Evolutionary conservation across 2,329 filamentous ascomycete genomes (phyloP).

Genomic region (Pyrenochaeta sp.): DNA sequence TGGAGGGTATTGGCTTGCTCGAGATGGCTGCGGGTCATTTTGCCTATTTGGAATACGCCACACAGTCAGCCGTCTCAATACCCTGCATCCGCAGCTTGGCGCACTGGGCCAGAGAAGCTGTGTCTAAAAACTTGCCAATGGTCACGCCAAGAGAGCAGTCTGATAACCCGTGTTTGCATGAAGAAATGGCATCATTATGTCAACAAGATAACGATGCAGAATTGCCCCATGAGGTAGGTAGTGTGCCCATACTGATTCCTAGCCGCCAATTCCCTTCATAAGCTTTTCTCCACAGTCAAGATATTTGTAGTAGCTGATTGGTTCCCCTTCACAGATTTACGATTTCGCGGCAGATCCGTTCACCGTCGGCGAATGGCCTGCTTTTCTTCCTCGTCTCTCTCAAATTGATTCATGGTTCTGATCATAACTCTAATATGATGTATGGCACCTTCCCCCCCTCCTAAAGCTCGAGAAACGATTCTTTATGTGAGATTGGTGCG

Average conservation of each 20-base stretch:
- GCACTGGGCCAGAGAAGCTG: neutral
- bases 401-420: neutral
- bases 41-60: neutral
- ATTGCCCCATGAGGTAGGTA: too few relatives aligned
- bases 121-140: neutral
- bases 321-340: too few relatives aligned
- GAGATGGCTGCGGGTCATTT: slow-evolving; percentile 1
- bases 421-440: too few relatives aligned
- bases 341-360: too few relatives aligned
- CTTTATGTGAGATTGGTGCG: too few relatives aligned
- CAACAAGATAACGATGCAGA: too few relatives aligned
- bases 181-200: too few relatives aligned
- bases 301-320: neutral
- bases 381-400: neutral
- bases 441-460: too few relatives aligned
- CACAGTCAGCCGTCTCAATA: neutral
- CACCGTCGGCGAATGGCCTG: neutral
- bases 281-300: too few relatives aligned
- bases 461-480: too few relatives aligned
- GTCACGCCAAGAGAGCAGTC: neutral
- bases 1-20: neutral
- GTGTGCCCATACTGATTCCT: too few relatives aligned
- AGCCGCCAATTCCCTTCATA: too few relatives aligned
- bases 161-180: neutral
- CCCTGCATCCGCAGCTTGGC: neutral